Base-by-base conservation (phyloP, 1,284 basidiomycete species). In the Naganishia sp. region DNA sequence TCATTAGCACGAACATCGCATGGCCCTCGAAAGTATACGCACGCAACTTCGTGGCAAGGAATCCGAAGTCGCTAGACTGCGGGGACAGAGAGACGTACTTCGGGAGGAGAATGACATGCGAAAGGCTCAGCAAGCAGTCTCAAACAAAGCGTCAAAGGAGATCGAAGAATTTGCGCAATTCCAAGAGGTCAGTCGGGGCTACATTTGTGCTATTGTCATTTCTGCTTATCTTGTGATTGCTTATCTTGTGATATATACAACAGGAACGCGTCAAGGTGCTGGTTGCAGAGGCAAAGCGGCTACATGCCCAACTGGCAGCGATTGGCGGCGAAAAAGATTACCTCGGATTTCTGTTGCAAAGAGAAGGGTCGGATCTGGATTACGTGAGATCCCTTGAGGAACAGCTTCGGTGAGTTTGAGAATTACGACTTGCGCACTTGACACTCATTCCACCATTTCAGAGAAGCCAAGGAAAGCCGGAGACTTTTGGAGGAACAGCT, bases 21-120 rank as follows among this genome's bases (percentile, higher is more conserved):
- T 55, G 43, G 65, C 60, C 31, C 25, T 66, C 6, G 59, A 60
- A 6, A 55, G 42, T 15, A 66, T 61, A 61, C 65, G 65, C 6
- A 44, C 48, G 9, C 49, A 49, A 6, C 45, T 61, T 28, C 65
- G 65, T 16, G 42, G 52, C 3, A 86, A 88, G 60, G 90, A 94
- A 72, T 78, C 81, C 0, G 92, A 96, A 70, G 84, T 88, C 66
- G 81, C 84, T 18, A 86, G 94, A 53, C 82, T 96, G 42, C 86
- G 94, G 31, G 88, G 89, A 55, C 84, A 88, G 70, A 86, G 93
- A 45, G 92, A 96, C 73, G 89, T 92, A 68, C 81, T 85, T 53
- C 79, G 81, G 15, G 85, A 88, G 2, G 91, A 95, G 90, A 94
- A 74, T 84, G 88, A 64, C 87, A 86, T 75, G 84, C 86, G 31